Conservation (phyloP, 495 filamentous ascomycete species). For the Trichoderma parareesei region DNA sequence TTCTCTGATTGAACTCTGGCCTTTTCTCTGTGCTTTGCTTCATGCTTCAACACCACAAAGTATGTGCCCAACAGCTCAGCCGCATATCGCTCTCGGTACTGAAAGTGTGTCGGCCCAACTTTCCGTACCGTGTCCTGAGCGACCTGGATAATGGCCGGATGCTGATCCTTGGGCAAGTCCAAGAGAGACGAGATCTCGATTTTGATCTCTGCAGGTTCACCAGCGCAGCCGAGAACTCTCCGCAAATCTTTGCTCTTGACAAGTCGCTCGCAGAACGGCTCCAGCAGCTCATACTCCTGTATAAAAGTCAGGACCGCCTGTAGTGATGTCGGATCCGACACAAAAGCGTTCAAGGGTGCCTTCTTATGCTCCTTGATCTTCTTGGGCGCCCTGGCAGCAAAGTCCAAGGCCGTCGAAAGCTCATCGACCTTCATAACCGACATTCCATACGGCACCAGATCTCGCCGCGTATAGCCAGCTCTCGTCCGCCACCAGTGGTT, state of each 20-base stretch:
- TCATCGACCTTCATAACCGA: neutral
- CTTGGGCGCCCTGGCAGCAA: neutral
- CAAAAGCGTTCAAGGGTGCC: neutral
- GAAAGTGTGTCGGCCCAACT: neutral
- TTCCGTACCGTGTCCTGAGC: constrained; percentile 2
- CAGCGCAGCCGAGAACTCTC: neutral
- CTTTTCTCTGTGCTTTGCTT: neutral
- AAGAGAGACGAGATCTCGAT: neutral
- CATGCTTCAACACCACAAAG: neutral
- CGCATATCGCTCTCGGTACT: neutral
- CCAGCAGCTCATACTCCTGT: neutral
- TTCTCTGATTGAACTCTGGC: neutral
- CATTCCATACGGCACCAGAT: neutral
- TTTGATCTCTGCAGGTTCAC: neutral
- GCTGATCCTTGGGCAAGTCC: neutral
- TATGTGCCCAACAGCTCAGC: neutral
- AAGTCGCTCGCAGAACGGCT: neutral
- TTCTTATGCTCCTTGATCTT: neutral
- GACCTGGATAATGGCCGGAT: neutral
- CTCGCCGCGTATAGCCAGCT: neutral
- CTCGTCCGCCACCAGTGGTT: constrained; percentile 2
- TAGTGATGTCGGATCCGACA: constrained; percentile 2
- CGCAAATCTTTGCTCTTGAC: neutral
- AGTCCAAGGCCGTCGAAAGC: neutral
- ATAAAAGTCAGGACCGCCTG: neutral